Conservation (phyloP, 2,329 filamentous ascomycete species). For the Fusarium xylarioides region DNA sequence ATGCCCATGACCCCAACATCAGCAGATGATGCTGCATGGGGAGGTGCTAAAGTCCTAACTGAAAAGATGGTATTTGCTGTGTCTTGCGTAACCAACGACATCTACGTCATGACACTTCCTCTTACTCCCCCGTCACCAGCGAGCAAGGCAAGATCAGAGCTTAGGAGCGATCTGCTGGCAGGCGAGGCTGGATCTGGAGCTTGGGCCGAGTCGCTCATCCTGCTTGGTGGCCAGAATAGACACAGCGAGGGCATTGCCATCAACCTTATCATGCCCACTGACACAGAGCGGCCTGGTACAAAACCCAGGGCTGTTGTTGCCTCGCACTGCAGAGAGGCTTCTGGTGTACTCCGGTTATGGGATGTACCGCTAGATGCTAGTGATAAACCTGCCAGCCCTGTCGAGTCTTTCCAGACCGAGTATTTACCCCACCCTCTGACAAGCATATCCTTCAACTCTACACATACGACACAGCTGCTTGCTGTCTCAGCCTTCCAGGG, state of each 20-base stretch:
- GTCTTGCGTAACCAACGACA: slow-evolving; percentile 65
- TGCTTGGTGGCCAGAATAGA: slow-evolving; percentile 63
- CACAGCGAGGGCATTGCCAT: slow-evolving; percentile 66
- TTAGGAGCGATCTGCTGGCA: slow-evolving; percentile 60
- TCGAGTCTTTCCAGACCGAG: slow-evolving; percentile 68
- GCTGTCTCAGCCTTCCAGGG: slow-evolving; percentile 64
- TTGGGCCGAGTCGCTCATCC: slow-evolving; percentile 69
- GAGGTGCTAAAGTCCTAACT: slow-evolving; percentile 59
- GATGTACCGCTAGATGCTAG: slow-evolving; percentile 61
- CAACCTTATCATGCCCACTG: slow-evolving; percentile 56
- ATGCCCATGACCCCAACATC: slow-evolving; percentile 61
- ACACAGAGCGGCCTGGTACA: slow-evolving; percentile 50
- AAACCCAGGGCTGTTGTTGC: slow-evolving; percentile 63
- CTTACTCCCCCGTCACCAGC: slow-evolving; percentile 68
- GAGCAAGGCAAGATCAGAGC: slow-evolving; percentile 65
- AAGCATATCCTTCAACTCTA: slow-evolving; percentile 69
- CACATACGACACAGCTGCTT: slow-evolving; percentile 66
- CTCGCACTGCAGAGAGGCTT: slow-evolving; percentile 67
- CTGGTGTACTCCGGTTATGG: slow-evolving; percentile 67
- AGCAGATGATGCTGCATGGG: slow-evolving; percentile 58
- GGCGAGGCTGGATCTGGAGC: slow-evolving; percentile 66
- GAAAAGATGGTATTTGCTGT: slow-evolving; percentile 69
- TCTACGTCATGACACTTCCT: slow-evolving; percentile 67
- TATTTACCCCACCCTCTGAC: slow-evolving; percentile 64
- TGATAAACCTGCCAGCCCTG: slow-evolving; percentile 41